A percentile compares a stretch with the other conserved stretches of the same genome.
These are phyloP conservation scores for Leccinum boreale DNA, from an alignment of 768 basidiomycete genomes.

Conservation along the genomic window DNA sequence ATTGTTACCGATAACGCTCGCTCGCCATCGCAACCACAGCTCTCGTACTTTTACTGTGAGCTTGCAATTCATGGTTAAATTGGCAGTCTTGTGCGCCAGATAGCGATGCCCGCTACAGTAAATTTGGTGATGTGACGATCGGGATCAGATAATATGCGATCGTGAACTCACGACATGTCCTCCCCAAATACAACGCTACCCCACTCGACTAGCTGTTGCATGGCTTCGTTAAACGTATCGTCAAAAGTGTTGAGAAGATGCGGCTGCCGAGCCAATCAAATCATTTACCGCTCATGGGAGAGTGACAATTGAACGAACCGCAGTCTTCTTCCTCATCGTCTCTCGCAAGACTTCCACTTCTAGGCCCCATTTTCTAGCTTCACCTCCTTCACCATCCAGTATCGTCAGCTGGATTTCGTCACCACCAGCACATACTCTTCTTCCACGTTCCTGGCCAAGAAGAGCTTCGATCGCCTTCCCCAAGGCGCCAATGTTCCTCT, in stretches of 20 bases:
- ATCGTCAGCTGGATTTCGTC: conserved; percentile 20
- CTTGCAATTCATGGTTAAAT: conserved; percentile 64
- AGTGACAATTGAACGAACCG: conserved; percentile 38
- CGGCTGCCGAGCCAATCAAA: conserved; percentile 39
- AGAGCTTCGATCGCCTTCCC: conserved; percentile 69
- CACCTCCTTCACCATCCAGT: conserved; percentile 53
- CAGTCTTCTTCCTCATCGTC: conserved; percentile 52
- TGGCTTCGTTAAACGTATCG: conserved; percentile 75
- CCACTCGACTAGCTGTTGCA: conserved; percentile 72
- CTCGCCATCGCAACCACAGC: conserved; percentile 66
- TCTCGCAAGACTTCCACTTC: conserved; percentile 57
- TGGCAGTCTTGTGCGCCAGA: conserved; percentile 67
- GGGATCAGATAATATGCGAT: conserved; percentile 24
- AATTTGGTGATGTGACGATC: conserved; percentile 21
- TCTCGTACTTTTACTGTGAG: conserved; percentile 64
- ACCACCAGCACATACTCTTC: conserved; percentile 59
- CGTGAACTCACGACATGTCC: conserved; percentile 55
- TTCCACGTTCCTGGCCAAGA: conserved; percentile 62
- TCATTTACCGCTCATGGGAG: conserved; percentile 14
- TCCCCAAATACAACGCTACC: conserved; percentile 67
- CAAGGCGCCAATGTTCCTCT: conserved; percentile 66
- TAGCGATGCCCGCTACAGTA: conserved; percentile 63
- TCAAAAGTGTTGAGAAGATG: conserved; percentile 58
- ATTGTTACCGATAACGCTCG: conserved; percentile 56
- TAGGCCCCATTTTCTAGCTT: conserved; percentile 76